A percentile compares a stretch with the other conserved stretches of the same genome.
These are phyloP conservation scores for Sphaceloma murrayae DNA, from an alignment of 2,329 filamentous ascomycete species.

Conservation along the genomic window DNA sequence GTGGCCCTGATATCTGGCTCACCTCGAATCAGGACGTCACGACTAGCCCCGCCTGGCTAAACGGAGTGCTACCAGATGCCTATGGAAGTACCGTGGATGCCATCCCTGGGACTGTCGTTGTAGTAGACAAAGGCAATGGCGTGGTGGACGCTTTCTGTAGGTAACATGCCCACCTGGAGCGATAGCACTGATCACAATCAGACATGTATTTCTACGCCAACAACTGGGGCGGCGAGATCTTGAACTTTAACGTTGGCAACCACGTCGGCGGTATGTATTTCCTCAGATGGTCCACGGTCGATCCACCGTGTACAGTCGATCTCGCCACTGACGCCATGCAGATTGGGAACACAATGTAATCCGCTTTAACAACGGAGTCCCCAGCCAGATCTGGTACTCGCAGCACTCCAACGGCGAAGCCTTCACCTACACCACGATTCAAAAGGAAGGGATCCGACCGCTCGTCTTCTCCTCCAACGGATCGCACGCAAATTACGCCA, in stretches of 20 bases:
- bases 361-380: conserved; percentile 49
- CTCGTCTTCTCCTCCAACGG: conserved; percentile 51
- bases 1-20: conserved; percentile 32
- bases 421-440: conserved; percentile 47
- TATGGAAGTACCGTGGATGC: conserved; percentile 43
- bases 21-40: conserved; percentile 35
- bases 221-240: conserved; percentile 41
- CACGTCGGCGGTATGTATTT: conserved; percentile 48
- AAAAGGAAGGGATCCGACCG: conserved; percentile 39
- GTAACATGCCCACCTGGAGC: too few species aligned
- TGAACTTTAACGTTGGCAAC: conserved; percentile 33
- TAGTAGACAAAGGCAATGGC: conserved; percentile 46
- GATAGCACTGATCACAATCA: neutral
- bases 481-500: conserved; percentile 56
- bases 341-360: conserved; percentile 57
- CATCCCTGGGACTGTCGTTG: conserved; percentile 45
- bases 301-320: too few species aligned
- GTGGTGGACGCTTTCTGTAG: conserved; percentile 54
- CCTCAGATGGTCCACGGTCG: too few species aligned
- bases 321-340: conserved; percentile 3
- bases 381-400: conserved; percentile 51
- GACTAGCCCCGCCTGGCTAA: conserved; percentile 34
- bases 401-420: conserved; percentile 56
- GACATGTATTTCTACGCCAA: conserved; percentile 48
- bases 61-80: conserved; percentile 45